Evolutionary conservation across 306 rosid genomes (phyloP).

Genomic region (Luffa acutangula): DNA sequence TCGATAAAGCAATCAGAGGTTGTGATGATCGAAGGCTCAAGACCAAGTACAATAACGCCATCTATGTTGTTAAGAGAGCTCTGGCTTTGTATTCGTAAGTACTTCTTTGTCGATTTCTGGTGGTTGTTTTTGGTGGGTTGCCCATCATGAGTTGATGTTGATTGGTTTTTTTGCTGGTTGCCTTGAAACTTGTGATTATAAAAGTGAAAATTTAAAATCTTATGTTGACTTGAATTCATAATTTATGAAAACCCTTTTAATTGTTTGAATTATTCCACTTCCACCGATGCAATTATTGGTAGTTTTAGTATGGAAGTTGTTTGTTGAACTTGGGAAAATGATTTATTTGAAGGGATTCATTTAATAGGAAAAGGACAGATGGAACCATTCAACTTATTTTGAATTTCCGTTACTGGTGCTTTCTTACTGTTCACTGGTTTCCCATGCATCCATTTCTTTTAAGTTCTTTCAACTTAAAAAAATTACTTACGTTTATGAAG

Average conservation of each 20-base stretch:
- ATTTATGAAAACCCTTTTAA: background rate
- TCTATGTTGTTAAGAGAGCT: constrained; percentile 83
- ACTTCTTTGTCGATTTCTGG: constrained; percentile 14
- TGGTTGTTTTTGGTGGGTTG: background rate
- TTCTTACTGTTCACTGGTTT: background rate
- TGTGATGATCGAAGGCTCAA: constrained; percentile 81
- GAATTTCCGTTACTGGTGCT: background rate
- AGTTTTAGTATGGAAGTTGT: background rate
- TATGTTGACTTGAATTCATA: background rate
- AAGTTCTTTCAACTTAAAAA: background rate
- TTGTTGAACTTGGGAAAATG: background rate
- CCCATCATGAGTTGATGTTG: background rate
- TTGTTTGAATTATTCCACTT: background rate
- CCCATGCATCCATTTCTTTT: background rate
- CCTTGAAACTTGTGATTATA: background rate
- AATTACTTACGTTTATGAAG: background rate
- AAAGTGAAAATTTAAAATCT: background rate
- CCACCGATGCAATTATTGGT: background rate
- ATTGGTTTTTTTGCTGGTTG: background rate
- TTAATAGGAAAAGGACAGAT: background rate
- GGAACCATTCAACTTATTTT: background rate
- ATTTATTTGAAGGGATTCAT: background rate
- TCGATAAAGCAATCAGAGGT: constrained; percentile 71
- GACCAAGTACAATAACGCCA: constrained; percentile 80
- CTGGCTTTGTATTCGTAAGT: constrained; percentile 78